Base-by-base conservation (phyloP, 1,139 yeast species). In the Meyerozyma sp. region DNA sequence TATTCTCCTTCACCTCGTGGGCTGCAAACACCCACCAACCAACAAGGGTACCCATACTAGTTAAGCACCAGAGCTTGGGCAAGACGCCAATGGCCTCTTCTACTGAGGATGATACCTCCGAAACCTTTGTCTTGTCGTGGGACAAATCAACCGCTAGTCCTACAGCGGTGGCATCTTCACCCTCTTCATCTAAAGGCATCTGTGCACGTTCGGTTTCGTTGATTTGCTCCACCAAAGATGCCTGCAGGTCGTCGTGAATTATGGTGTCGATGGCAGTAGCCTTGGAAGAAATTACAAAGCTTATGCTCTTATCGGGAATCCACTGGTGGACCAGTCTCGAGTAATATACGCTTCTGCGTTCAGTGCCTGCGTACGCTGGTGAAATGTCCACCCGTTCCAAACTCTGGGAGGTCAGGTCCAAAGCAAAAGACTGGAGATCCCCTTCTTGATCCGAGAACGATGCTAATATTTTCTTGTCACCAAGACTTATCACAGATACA, bases 171-270 rank as follows among this genome's bases (percentile, higher is more conserved):
- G 85, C 75, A 55, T 87, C 95, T 41, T 78, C 84, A 34, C 76
- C 79, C 1, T 74, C 82, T 13, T 78, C 82, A 56, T 77, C 78
- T 50, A 87, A 67, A 1, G 96, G 95, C 49, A 87, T 68, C 11
- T 77, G 75, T 0, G 95, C 93, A 42, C 86, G 73, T 50, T 79
- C 79, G 4, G 82, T 68, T 55, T 89, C 96, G 52, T 84, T 20
- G 8, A 34, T 21, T 10, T 34, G 37, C 9, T 34, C 37, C 10
- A 34, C n/a, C n/a, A 34, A 34, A 9, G n/a, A 10, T 18, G 37
- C 14, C 26, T 34, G 23, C 25, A 10, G 26, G 10, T 9, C 25
- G 13, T 34, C 26, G 13, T 20, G 26, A 13, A 20, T 5, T 10
- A 34, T 34, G 18, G 37, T 20, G 20, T 34, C 37, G n/a, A 34